phyloP scores from a whole-genome alignment of 495 filamentous ascomycete genomes.

The Hypoxylon cercidicola region DNA sequence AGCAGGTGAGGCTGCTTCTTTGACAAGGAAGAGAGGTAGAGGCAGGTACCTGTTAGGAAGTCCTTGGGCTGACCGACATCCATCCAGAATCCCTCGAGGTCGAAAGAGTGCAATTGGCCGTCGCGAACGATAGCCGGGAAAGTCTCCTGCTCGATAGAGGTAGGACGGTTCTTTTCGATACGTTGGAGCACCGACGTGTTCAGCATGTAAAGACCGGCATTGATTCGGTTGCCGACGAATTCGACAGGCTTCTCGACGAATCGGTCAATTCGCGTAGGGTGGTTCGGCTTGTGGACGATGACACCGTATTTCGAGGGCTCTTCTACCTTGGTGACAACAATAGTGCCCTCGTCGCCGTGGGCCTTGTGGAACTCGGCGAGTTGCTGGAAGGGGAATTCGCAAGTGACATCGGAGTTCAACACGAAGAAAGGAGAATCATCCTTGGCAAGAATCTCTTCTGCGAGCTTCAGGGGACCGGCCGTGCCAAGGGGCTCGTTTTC shows the following conservation, averaged over 20 bases:
- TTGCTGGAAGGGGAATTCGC: conserved; percentile 94
- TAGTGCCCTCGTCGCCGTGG: conserved; percentile 96
- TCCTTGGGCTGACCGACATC: conserved; percentile 99
- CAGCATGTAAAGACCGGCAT: conserved; percentile 98
- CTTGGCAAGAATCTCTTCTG: conserved; percentile 91
- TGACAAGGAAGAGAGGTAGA: conserved; percentile 92
- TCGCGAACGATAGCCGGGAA: conserved; percentile 96
- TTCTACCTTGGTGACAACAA: conserved; percentile 99
- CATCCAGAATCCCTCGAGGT: conserved; percentile 99
- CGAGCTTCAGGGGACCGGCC: conserved; percentile 94
- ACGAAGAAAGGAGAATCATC: conserved; percentile 97
- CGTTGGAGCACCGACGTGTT: conserved; percentile 90
- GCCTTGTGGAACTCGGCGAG: conserved; percentile 89
- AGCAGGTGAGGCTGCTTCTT: conserved; percentile 93
- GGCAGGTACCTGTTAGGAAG: conserved; percentile 95
- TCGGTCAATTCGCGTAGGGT: conserved; percentile 92
- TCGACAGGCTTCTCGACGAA: conserved; percentile 99
- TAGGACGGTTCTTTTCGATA: conserved; percentile 91
- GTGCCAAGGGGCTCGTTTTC: conserved; percentile 96
- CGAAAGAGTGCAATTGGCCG: conserved; percentile 94
- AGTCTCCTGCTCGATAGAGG: conserved; percentile 99
- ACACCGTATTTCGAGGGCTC: conserved; percentile 99
- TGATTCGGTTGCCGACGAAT: conserved; percentile 99
- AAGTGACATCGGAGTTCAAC: conserved; percentile 98
- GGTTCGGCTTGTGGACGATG: conserved; percentile 95